Evolutionary conservation across 2,329 filamentous ascomycete species (phyloP), one percentile per base, ranked within the genome.

Genomic region (Microsporum ferrugineum): DNA sequence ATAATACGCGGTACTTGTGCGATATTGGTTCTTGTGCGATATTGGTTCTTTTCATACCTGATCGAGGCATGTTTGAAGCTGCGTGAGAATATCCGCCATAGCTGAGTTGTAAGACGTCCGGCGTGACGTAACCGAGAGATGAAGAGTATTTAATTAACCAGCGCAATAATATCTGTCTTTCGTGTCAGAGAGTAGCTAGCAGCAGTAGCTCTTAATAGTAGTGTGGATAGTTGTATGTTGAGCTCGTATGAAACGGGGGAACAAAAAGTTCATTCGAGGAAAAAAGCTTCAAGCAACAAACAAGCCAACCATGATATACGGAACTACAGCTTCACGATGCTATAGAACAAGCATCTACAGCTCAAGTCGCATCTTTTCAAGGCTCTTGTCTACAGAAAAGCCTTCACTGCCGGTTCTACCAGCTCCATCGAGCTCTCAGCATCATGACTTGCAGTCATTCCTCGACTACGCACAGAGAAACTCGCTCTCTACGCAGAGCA

Each of bases 61-160:
- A 65, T 79, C 77, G 43, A 79, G 74, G 66, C 77, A 79, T 60
- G 77, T 78, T 70, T 80, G 78, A 41, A 80, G 73, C 63, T 79
- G 77, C 17, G 78, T 79, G 41, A 80, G 69, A 36, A 78, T 76
- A 66, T 80, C 78, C 23, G 75, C 75, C 76, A 78, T 76, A 23
- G 12, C 63, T 51, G 45, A 51, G 45, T 33, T 23, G 45, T 23
- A 51, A 51, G 45, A 51, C 27, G 10, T 2, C 43, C 23, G 43
- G 23, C 5, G 45, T 4, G 8, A 12, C 27, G 45, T 10, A 51
- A 51, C 27, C 23, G 27, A 14, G 3, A 12, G 12, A 5, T 12
- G 6, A 51, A 14, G 23, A 12, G 27, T 31, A 29, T 14, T 31
- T 7, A 51, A 31, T 14, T 29, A 5, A 5, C 45, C 27, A 51